phyloP scores from a whole-genome alignment of 371 early-diverging fungal genomes.

The Mucor velutinosus region DNA sequence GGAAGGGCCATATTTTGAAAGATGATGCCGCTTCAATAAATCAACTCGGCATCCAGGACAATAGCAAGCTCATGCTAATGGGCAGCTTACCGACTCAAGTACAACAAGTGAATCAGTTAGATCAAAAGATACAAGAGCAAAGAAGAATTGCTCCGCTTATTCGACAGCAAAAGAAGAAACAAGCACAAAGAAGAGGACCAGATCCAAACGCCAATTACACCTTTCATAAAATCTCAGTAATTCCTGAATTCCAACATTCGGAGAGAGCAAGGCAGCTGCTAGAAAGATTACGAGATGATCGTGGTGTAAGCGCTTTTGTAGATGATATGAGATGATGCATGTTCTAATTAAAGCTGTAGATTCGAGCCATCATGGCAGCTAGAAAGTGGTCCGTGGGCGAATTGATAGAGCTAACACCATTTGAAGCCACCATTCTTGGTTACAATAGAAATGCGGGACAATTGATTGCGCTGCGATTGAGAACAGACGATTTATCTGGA shows the following conservation, averaged over 20 bases:
- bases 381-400: constrained; percentile 78
- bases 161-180: constrained; percentile 3
- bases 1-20: constrained; percentile 51
- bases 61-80: constrained; percentile 55
- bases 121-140: constrained; percentile 32
- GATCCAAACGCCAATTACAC: constrained; percentile 56
- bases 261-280: constrained; percentile 68
- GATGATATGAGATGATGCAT: background rate
- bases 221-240: constrained; percentile 67
- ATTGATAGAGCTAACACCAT: constrained; percentile 82
- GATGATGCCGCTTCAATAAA: constrained; percentile 18
- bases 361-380: constrained; percentile 75
- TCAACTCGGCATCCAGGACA: constrained; percentile 19
- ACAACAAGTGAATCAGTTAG: constrained; percentile 41
- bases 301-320: constrained; percentile 47
- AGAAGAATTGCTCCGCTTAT: constrained; percentile 9
- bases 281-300: constrained; percentile 69
- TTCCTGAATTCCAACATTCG: constrained; percentile 63
- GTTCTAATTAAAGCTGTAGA: constrained; percentile 18
- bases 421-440: constrained; percentile 79
- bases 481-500: constrained; percentile 87
- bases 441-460: constrained; percentile 87
- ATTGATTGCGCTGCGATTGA: constrained; percentile 80
- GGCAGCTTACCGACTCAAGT: constrained; percentile 55
- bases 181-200: constrained; percentile 8